Evolutionary conservation across 805 yeast species (phyloP).

Genomic region (Candida palmyrensis): DNA sequence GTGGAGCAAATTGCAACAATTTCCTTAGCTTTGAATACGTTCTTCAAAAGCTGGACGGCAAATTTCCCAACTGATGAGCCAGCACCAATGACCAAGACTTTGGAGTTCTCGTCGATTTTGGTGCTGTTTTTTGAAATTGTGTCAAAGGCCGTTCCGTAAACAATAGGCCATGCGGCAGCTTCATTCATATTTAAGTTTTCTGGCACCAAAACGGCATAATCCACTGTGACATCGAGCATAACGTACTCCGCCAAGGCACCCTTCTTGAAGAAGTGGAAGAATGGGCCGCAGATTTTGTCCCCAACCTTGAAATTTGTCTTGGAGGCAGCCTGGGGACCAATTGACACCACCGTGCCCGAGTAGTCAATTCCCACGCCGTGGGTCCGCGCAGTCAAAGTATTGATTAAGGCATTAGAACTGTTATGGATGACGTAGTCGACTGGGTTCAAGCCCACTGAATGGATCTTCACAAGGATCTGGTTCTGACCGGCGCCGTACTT

Average conservation of each 20-base stretch:
- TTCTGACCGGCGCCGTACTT: conserved; percentile 8
- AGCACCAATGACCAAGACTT: conserved; percentile 66
- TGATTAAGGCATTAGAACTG: conserved; percentile 8
- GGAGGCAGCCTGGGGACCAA: conserved; percentile 21
- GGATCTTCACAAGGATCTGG: conserved; percentile 25
- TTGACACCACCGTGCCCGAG: conserved; percentile 29
- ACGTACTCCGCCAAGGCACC: conserved; percentile 49
- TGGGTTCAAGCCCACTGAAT: conserved; percentile 29
- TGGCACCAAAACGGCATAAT: conserved; percentile 37
- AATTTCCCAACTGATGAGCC: conserved; percentile 64
- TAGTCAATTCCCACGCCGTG: conserved; percentile 29
- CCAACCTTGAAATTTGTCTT: conserved; percentile 18
- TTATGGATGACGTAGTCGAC: conserved; percentile 21
- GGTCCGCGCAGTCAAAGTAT: conserved; percentile 6
- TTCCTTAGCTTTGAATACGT: conserved; percentile 33
- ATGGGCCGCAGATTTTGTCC: conserved; percentile 24
- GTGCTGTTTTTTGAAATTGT: conserved; percentile 16
- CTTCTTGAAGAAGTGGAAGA: conserved; percentile 10
- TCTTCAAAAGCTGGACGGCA: conserved; percentile 52
- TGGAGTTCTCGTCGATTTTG: conserved; percentile 26
- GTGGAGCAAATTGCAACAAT: conserved; percentile 57
- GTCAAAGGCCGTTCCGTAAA: conserved; percentile 54
- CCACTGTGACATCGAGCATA: conserved; percentile 27
- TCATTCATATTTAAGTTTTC: conserved; percentile 40
- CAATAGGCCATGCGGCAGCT: conserved; percentile 65